Evolutionary conservation across 2,329 filamentous ascomycete species (phyloP), one percentile per base, ranked within the genome.

Genomic region (Aureobasidium namibiae): DNA sequence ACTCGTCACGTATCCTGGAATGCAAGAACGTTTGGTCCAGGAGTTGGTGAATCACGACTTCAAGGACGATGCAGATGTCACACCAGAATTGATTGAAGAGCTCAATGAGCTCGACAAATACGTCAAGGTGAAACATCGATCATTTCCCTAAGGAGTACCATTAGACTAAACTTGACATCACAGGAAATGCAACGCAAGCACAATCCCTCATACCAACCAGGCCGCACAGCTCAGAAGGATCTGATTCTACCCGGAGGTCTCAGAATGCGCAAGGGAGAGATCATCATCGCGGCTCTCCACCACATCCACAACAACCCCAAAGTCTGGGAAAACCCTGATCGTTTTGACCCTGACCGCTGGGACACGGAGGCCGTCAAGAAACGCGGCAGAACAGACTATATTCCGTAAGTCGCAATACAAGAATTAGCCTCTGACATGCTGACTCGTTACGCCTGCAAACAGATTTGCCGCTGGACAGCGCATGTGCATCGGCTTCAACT

Each of bases 401-500:
- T 81, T 3, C 84, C 84, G n/a, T n/a, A n/a, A n/a, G n/a, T n/a
- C n/a, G n/a, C n/a, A n/a, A n/a, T n/a, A n/a, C n/a, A n/a, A n/a
- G n/a, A n/a, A n/a, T n/a, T n/a, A n/a, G n/a, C n/a, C n/a, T n/a
- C n/a, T n/a, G n/a, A n/a, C n/a, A n/a, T n/a, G n/a, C n/a, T n/a
- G n/a, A n/a, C n/a, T n/a, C n/a, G n/a, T n/a, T n/a, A n/a, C n/a
- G n/a, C n/a, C n/a, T n/a, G n/a, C n/a, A n/a, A n/a, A n/a, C n/a
- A n/a, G n/a, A 0, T 87, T 86, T 62, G 82, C 79, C 0, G 72
- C 76, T 0, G 84, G 84, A 0, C 78, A 74, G 0, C 73, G 84
- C 1, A 78, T 78, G 72, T 86, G 84, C 61, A 81, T 86, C 58
- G 84, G 83, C 0, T 85, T 84, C 75, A 85, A 84, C 69, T 84